phyloP scores from a whole-genome alignment of 2,329 filamentous ascomycete genomes.

The Claviceps pusilla region DNA sequence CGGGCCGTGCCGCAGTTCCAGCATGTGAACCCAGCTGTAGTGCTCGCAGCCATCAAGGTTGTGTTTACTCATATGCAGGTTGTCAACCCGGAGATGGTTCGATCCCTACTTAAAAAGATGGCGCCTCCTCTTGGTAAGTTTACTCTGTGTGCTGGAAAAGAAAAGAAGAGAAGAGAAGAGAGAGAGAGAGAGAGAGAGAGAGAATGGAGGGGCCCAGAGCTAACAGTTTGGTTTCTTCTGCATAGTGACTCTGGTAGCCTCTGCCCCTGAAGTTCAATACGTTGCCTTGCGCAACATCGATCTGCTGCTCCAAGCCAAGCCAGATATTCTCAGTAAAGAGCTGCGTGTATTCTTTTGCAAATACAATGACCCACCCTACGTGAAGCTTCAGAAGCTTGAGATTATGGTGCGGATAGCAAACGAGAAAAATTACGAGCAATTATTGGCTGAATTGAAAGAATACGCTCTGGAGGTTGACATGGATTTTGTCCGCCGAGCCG shows the following conservation, averaged over 20 bases:
- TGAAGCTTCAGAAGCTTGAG: slow-evolving; percentile 94
- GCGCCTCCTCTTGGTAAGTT: slow-evolving; percentile 71
- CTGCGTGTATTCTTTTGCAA: slow-evolving; percentile 99
- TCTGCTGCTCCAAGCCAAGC: slow-evolving; percentile 84
- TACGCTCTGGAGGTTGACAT: slow-evolving; percentile 97
- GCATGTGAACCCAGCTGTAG: slow-evolving; percentile 93
- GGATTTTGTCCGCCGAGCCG: slow-evolving; percentile 89
- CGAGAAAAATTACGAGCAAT: slow-evolving; percentile 87
- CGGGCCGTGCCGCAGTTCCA: slow-evolving; percentile 93
- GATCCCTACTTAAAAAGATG: slow-evolving; percentile 95
- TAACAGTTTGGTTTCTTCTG: not conserved
- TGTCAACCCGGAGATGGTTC: slow-evolving; percentile 61
- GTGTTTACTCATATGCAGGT: slow-evolving; percentile 93
- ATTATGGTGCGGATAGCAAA: slow-evolving; percentile 99
- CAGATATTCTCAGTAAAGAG: slow-evolving; percentile 93
- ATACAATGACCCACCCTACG: slow-evolving; percentile 95
- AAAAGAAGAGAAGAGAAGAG: not conserved
- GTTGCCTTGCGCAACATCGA: slow-evolving; percentile 94
- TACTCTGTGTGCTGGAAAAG: not conserved
- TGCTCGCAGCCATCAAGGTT: slow-evolving; percentile 91
- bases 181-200: not conserved
- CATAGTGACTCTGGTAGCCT: slow-evolving; percentile 83
- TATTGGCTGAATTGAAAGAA: slow-evolving; percentile 87
- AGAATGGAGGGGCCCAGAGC: not conserved
- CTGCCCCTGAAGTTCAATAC: slow-evolving; percentile 92